Conservation (phyloP, 2,329 filamentous ascomycete genomes). For the Paraphaeosphaeria minitans region DNA sequence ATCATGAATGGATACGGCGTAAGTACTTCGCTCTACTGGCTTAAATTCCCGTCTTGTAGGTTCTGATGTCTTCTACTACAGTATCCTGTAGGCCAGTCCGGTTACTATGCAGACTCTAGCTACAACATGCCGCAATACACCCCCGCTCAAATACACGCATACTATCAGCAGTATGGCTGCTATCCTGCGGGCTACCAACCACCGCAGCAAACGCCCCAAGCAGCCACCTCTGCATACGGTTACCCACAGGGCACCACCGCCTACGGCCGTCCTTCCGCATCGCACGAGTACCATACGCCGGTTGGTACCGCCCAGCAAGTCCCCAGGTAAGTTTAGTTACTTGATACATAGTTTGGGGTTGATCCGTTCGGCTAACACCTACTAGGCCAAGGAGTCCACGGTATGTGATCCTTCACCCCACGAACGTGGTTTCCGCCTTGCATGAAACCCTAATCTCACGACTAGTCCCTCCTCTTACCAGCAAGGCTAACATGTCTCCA, state of each 20-base stretch:
- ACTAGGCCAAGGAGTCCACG: slow-evolving; percentile 7
- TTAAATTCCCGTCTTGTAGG: neutral
- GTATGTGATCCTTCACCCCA: slow-evolving; percentile 5
- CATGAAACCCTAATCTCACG: neutral
- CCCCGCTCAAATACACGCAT: slow-evolving; percentile 36
- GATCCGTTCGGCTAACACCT: neutral
- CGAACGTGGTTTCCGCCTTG: slow-evolving; percentile 1
- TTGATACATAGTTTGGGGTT: neutral
- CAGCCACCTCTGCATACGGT: slow-evolving; percentile 27
- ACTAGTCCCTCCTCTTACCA: neutral
- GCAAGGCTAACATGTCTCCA: slow-evolving; percentile 14
- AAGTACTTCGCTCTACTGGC: slow-evolving; percentile 7
- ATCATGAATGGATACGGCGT: slow-evolving; percentile 35
- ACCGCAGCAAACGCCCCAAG: slow-evolving; percentile 29
- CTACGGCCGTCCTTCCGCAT: slow-evolving; percentile 18
- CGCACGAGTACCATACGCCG: slow-evolving; percentile 8
- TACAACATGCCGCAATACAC: slow-evolving; percentile 39
- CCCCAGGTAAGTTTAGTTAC: slow-evolving; percentile 2
- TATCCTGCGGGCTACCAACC: slow-evolving; percentile 26
- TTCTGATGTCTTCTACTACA: slow-evolving; percentile 10
- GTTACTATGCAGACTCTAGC: slow-evolving; percentile 22
- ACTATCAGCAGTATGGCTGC: slow-evolving; percentile 37
- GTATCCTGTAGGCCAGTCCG: slow-evolving; percentile 29
- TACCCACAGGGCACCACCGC: slow-evolving; percentile 17
- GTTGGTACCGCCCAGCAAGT: neutral